A percentile compares a stretch with the other conserved stretches of the same genome.
phyloP scores from a whole-genome alignment of 2,329 filamentous ascomycete genomes.

The Alternaria ventricosa region DNA sequence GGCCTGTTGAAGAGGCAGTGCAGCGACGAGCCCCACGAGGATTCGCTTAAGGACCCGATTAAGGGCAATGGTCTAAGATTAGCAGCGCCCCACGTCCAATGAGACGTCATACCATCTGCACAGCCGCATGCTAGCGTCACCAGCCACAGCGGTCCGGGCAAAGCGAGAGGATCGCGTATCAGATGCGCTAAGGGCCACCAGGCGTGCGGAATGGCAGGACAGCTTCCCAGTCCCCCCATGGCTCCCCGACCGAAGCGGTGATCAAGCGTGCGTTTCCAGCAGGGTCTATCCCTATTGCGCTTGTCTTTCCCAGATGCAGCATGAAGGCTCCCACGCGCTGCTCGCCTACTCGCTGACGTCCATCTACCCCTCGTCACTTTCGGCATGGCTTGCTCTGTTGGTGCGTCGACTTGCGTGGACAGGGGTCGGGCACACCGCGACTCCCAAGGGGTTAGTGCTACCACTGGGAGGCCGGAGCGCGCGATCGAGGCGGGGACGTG shows the following conservation, averaged over 20 bases:
- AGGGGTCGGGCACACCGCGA: conserved; percentile 46
- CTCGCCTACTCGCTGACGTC: conserved; percentile 29
- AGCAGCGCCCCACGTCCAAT: conserved; percentile 23
- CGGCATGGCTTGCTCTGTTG: conserved; percentile 26
- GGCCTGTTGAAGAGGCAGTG: conserved; percentile 4
- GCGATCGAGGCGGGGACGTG: conserved; percentile 47
- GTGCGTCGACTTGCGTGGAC: conserved; percentile 28
- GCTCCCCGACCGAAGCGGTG: conserved; percentile 40
- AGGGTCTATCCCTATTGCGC: conserved; percentile 35
- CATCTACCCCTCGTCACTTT: conserved; percentile 26
- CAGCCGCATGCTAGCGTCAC: conserved; percentile 27
- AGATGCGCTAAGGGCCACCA: conserved; percentile 19
- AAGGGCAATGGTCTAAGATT: conserved; percentile 35
- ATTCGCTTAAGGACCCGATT: conserved; percentile 24
- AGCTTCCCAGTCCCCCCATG: conserved; percentile 18
- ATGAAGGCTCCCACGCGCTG: conserved; percentile 25
- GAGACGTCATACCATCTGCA: conserved; percentile 12
- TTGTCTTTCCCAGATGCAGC: conserved; percentile 36
- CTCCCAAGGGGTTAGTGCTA: conserved; percentile 36
- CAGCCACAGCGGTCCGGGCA: conserved; percentile 36
- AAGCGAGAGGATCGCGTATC: conserved; percentile 34
- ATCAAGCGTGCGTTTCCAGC: conserved; percentile 32
- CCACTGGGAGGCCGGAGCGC: conserved; percentile 45
- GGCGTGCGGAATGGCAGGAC: conserved; percentile 23
- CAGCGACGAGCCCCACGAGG: conserved; percentile 27